These are phyloP conservation scores for Saccharomycopsis crataegensis DNA, from an alignment of 1,139 yeast genomes.

Conservation along the genomic window DNA sequence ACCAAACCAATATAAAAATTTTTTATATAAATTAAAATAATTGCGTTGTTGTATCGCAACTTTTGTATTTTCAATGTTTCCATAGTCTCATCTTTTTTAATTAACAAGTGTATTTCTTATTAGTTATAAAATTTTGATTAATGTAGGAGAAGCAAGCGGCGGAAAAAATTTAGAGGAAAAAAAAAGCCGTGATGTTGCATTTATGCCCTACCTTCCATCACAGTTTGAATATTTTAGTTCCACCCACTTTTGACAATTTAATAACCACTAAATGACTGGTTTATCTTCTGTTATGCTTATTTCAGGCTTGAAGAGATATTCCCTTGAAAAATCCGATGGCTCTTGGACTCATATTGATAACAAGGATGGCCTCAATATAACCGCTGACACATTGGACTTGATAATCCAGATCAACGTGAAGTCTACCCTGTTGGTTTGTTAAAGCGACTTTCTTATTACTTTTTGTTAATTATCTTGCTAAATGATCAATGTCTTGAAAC, in stretches of 20 bases:
- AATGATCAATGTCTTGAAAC: no score
- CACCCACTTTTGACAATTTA: no score
- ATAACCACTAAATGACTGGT: no score
- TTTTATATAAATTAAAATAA: constrained; percentile 1
- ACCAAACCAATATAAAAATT: constrained; percentile 5
- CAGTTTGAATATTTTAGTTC: no score
- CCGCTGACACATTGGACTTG: not conserved
- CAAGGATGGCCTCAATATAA: not conserved
- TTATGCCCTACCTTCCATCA: no score
- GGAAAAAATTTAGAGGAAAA: no score
- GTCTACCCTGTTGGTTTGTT: not conserved
- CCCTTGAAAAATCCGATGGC: not conserved
- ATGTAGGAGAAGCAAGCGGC: no score
- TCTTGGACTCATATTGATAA: not conserved
- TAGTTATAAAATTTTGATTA: no score
- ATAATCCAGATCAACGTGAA: not conserved
- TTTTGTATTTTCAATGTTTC: not conserved
- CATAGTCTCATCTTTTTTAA: not conserved
- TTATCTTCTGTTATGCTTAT: not conserved
- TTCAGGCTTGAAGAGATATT: not conserved
- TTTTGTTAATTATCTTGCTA: no score
- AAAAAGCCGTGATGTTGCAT: no score
- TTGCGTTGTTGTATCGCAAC: not conserved
- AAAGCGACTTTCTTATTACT: not conserved
- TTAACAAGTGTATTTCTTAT: no score